These are phyloP conservation scores for Phellopilus nigrolimitatus DNA, from an alignment of 1,284 basidiomycete genomes.

Conservation along the genomic window DNA sequence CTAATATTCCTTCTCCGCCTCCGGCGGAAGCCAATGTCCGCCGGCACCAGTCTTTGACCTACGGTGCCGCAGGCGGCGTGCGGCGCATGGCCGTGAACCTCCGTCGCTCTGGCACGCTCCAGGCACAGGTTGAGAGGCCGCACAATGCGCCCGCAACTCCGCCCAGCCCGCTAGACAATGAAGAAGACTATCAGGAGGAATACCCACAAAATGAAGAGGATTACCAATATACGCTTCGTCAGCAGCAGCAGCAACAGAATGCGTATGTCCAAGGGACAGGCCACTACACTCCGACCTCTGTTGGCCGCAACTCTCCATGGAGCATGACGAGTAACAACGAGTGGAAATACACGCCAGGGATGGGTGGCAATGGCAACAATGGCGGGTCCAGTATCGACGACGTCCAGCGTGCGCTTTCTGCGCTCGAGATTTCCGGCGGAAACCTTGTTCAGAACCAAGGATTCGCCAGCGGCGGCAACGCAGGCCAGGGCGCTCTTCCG, in stretches of 20 bases:
- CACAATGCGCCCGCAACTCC: conserved; percentile 36
- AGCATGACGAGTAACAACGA: conserved; percentile 44
- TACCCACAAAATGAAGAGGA: conserved; percentile 51
- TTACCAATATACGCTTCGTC: conserved; percentile 24
- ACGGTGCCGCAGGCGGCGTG: conserved; percentile 48
- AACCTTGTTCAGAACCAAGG: conserved; percentile 26
- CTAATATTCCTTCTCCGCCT: conserved; percentile 61
- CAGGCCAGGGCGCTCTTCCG: conserved; percentile 51
- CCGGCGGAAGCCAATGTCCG: conserved; percentile 64
- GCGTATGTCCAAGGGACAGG: conserved; percentile 34
- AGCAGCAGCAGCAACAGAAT: conserved; percentile 21
- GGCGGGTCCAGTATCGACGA: conserved; percentile 53
- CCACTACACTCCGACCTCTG: conserved; percentile 48
- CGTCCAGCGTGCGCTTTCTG: conserved; percentile 64
- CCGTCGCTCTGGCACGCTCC: conserved; percentile 71
- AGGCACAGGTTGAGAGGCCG: conserved; percentile 37
- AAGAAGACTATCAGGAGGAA: conserved; percentile 56
- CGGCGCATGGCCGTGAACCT: conserved; percentile 41
- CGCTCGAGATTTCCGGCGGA: conserved; percentile 48
- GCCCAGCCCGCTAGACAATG: conserved; percentile 45
- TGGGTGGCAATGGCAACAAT: conserved; percentile 39
- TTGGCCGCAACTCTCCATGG: conserved; percentile 66
- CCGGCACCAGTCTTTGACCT: conserved; percentile 73
- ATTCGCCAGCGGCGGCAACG: conserved; percentile 9
- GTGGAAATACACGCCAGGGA: conserved; percentile 44